Percentiles rank a stretch among this genome's conserved stretches.
These are phyloP conservation scores for Scenedesmus sp. DNA, from an alignment of 163 green algal genomes.

Conservation along the genomic window DNA sequence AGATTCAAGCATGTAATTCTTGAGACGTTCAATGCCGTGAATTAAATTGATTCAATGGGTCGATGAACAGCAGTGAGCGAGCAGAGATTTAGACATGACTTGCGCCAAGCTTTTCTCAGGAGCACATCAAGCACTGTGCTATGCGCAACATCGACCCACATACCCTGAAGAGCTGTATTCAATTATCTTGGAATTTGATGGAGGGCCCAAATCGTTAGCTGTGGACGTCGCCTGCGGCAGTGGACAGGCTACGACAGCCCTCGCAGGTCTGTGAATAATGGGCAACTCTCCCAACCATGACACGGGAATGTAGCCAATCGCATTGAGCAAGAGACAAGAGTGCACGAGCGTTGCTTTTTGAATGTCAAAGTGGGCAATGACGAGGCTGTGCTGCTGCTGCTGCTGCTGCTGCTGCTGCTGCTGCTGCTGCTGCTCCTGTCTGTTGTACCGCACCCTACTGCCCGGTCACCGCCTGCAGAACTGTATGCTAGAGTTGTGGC, in stretches of 20 bases:
- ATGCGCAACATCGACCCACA: conserved; percentile 30
- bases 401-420: conserved; percentile 13
- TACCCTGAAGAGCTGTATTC: conserved; percentile 54
- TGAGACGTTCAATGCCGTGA: too few relatives aligned
- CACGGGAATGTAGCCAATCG: too few relatives aligned
- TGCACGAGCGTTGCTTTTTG: too few relatives aligned
- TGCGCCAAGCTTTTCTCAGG: conserved; percentile 23
- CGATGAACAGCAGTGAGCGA: not conserved
- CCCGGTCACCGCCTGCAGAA: not conserved
- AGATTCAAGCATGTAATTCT: not conserved
- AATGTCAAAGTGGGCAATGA: not conserved
- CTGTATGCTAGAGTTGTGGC: conserved; percentile 56
- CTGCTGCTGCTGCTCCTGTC: not conserved
- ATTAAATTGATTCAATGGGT: not conserved
- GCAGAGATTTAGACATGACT: not conserved
- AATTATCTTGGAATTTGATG: conserved; percentile 31
- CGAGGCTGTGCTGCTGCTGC: not conserved
- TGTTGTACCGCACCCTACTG: not conserved
- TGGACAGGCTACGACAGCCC: conserved; percentile 40
- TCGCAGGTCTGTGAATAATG: not conserved
- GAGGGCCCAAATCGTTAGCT: not conserved
- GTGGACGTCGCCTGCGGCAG: conserved; percentile 59
- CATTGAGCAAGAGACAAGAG: too few relatives aligned
- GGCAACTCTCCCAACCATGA: not conserved
- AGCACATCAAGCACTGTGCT: not conserved